A percentile compares a stretch with the other conserved stretches of the same genome.
Conservation (phyloP, 495 filamentous ascomycete species). For the Penicillium roqueforti region DNA sequence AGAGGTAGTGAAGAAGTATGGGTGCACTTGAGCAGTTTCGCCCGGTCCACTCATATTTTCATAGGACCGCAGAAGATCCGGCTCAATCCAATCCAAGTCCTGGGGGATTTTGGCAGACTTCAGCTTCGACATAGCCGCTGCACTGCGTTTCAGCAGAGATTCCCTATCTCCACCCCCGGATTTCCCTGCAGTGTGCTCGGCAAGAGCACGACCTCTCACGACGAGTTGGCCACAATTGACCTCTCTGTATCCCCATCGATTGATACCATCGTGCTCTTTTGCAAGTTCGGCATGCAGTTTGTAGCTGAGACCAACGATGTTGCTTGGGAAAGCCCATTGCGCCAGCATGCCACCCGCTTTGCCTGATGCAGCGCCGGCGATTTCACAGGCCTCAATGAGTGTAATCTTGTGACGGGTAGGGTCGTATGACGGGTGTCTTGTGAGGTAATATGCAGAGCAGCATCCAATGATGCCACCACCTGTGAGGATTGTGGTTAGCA, state of each 20-base stretch:
- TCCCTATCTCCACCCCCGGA: conserved; percentile 34
- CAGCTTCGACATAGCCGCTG: conserved; percentile 55
- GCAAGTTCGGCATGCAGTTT: conserved; percentile 78
- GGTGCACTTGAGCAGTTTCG: conserved; percentile 91
- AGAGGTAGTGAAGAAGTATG: conserved; percentile 83
- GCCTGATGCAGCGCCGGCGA: conserved; percentile 88
- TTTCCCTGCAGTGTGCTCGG: conserved; percentile 32
- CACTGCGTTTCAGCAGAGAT: conserved; percentile 70
- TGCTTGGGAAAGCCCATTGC: conserved; percentile 86
- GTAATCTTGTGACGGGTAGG: conserved; percentile 72
- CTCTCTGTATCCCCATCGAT: conserved; percentile 83
- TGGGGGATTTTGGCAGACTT: conserved; percentile 61
- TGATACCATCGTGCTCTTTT: conserved; percentile 74
- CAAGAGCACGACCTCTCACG: conserved; percentile 49
- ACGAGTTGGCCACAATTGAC: conserved; percentile 72
- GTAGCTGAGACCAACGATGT: conserved; percentile 84
- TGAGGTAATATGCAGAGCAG: conserved; percentile 90
- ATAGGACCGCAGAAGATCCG: conserved; percentile 62
- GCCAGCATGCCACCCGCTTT: conserved; percentile 92
- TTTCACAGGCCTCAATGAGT: conserved; percentile 80
- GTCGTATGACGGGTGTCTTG: conserved; percentile 80
- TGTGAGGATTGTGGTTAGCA: conserved; percentile 29
- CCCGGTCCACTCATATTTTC: conserved; percentile 77
- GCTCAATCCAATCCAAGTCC: conserved; percentile 84
- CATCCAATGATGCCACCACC: conserved; percentile 95